Base-by-base conservation (phyloP, 176 grass and related monocot genomes). In the sorghum (Sorghum bicolor) region DNA sequence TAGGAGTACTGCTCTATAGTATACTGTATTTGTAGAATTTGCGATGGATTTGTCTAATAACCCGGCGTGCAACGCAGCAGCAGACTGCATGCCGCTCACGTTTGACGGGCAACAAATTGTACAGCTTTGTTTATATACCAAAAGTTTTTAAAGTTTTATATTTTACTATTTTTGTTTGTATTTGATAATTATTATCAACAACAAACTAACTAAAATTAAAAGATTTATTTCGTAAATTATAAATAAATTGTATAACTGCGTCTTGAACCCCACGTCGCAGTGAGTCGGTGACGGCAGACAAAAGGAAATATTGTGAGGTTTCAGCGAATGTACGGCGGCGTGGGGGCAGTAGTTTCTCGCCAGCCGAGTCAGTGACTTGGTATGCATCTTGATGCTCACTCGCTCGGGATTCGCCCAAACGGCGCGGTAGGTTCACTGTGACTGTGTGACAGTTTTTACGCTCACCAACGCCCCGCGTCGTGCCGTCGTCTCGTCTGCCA, bases 321-420 rank as follows among this genome's bases (percentile, higher is more conserved):
- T 22, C 70, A 17, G 38, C 63, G 70, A 47, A 70, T 41, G 77
- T 85, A 85, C 87, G 82, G 82, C 31, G 50, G 45, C 64, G 78
- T 68, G 64, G 15, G 24, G 40, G 43, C 67, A 62, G 4, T 4
- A 5, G 64, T 60, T 75, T 68, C 15, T 57, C 76, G 41, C 58
- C 67, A 10, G 67, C 5, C 48, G 44, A 55, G 52, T 57, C 50
- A 39, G 55, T 14, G 70, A 81, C 62, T 63, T 80, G 87, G 60
- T 7, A 48, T 13, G 58, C 10, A 48, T 13, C 45, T 52, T 3
- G 62, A 48, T 33, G 36, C 69, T 39, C 39, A 5, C 7, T 40
- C 39, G 39, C 39, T 40, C 39, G 39, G 39, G 39, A 40, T 40
- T 40, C 39, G 11, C 39, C 39, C 39, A 40, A 40, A 40, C 39